Evolutionary conservation across 805 yeast genomes (phyloP).

Genomic region (Lipomyces kockii): DNA sequence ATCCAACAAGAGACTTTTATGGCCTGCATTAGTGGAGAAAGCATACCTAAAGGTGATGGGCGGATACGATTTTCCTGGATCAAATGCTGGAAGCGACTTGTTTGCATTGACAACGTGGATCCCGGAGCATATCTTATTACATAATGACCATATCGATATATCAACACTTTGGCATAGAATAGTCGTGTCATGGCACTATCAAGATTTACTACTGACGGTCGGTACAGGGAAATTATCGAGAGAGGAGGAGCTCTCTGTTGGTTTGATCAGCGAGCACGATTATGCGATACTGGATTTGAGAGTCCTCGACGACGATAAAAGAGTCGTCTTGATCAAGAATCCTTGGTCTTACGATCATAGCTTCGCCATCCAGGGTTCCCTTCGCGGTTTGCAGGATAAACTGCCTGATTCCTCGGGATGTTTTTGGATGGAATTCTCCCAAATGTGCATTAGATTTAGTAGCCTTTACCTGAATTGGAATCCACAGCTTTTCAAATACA

Average conservation of each 20-base stretch:
- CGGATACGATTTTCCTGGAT: conserved; percentile 70
- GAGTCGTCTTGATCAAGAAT: conserved; percentile 49
- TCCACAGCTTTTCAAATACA: conserved; percentile 41
- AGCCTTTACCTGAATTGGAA: conserved; percentile 73
- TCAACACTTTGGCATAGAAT: conserved; percentile 48
- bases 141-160: conserved; percentile 30
- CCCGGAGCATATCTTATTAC: conserved; percentile 59
- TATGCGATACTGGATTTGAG: conserved; percentile 60
- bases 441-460: conserved; percentile 50
- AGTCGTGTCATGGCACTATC: conserved; percentile 43
- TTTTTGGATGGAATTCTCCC: conserved; percentile 43
- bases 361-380: background rate
- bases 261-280: conserved; percentile 67
- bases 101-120: conserved; percentile 70
- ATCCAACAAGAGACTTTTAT: conserved; percentile 43
- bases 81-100: conserved; percentile 75
- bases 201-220: conserved; percentile 58
- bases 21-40: conserved; percentile 81
- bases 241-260: conserved; percentile 45
- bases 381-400: conserved; percentile 8
- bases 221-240: conserved; percentile 62
- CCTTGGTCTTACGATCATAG: conserved; percentile 49
- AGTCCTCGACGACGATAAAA: conserved; percentile 34
- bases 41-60: conserved; percentile 68
- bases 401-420: conserved; percentile 20